Conservation (phyloP, 192 early-diverging fungal genomes). For the Coemansia umbellata region DNA sequence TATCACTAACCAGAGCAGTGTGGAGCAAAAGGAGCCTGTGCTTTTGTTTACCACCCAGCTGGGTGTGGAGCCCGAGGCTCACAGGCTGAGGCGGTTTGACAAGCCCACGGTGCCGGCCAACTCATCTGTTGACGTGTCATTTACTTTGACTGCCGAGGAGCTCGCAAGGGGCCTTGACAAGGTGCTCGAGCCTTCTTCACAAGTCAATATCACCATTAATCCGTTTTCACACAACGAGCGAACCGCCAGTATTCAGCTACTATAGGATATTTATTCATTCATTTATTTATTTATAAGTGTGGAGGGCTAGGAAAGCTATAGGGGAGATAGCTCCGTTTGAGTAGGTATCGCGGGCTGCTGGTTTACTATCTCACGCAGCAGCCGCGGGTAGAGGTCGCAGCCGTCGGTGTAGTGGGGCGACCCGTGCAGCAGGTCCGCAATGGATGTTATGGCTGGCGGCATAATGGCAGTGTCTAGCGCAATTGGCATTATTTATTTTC, state of each 20-base stretch:
- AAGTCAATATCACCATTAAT: conserved; percentile 38
- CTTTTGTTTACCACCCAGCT: conserved; percentile 55
- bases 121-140: conserved; percentile 10
- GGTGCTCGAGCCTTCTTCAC: conserved; percentile 23
- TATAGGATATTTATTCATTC: not conserved
- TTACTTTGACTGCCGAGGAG: conserved; percentile 37
- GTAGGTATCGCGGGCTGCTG: conserved; percentile 2
- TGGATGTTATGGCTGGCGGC: too few relatives aligned
- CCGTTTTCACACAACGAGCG: conserved; percentile 31
- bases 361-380: conserved; percentile 44
- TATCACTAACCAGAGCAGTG: conserved; percentile 41
- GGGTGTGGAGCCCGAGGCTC: conserved; percentile 55
- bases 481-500: too few relatives aligned
- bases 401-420: conserved; percentile 37
- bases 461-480: too few relatives aligned
- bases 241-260: conserved; percentile 12
- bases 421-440: conserved; percentile 19
- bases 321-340: too few relatives aligned
- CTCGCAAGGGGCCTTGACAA: conserved; percentile 16
- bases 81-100: conserved; percentile 52
- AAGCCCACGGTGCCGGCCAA: conserved; percentile 28
- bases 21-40: conserved; percentile 52
- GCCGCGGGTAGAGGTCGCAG: conserved; percentile 47
- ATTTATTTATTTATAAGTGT: not conserved
- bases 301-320: too few relatives aligned